phyloP scores from a whole-genome alignment of 768 basidiomycete genomes.

The Boletus rubescentipes region DNA sequence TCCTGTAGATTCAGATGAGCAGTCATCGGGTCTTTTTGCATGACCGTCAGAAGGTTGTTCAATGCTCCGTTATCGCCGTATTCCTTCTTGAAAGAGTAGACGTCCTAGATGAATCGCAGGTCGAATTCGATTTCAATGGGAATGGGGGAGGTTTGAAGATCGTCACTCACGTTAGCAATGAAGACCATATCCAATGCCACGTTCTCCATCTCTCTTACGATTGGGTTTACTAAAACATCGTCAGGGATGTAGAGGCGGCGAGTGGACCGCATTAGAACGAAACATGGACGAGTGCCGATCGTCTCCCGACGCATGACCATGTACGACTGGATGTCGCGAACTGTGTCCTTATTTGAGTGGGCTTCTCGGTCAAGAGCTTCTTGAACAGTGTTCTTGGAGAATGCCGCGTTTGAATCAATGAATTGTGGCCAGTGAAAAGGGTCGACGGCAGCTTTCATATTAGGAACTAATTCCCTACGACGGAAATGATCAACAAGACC shows the following conservation, averaged over 20 bases:
- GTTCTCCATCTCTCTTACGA: conserved; percentile 29
- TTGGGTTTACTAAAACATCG: conserved; percentile 19
- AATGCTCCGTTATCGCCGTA: conserved; percentile 26
- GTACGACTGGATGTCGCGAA: conserved; percentile 25
- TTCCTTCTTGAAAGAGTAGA: conserved; percentile 34
- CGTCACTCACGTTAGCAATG: conserved; percentile 23
- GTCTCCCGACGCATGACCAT: conserved; percentile 30
- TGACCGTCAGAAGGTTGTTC: conserved; percentile 30
- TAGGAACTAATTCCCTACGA: conserved; percentile 23
- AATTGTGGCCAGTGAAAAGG: conserved; percentile 32
- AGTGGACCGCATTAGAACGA: conserved; percentile 30
- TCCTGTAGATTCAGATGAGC: conserved; percentile 25
- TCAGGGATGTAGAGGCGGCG: conserved; percentile 27
- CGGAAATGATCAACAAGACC: background rate
- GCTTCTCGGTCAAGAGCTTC: conserved; percentile 30
- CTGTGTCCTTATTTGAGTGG: conserved; percentile 7
- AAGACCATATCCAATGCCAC: conserved; percentile 27
- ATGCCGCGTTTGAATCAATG: conserved; percentile 19
- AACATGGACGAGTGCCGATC: conserved; percentile 29
- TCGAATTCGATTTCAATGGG: background rate
- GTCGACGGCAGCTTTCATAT: conserved; percentile 22
- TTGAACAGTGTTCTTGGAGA: conserved; percentile 21
- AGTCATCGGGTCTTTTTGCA: conserved; percentile 24
- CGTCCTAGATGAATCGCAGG: conserved; percentile 14
- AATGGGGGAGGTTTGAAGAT: too few species aligned